Percentiles rank a stretch among this genome's conserved stretches.
These are phyloP conservation scores for Globisporangium radiosum DNA, from an alignment of 352 stramenopile genomes.

Conservation along the genomic window DNA sequence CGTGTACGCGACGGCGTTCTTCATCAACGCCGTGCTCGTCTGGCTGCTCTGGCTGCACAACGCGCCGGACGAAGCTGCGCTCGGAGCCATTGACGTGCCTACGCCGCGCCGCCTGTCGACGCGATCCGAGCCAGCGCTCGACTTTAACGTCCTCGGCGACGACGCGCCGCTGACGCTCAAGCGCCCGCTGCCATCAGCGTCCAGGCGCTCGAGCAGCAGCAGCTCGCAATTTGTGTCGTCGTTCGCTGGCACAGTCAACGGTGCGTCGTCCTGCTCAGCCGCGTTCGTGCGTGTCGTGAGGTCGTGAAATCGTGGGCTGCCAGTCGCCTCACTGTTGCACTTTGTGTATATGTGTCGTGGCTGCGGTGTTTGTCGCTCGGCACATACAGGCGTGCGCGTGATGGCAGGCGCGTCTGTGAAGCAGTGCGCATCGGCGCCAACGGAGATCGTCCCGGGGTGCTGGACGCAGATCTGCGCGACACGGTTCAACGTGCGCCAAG, in stretches of 20 bases:
- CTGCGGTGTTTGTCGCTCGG: too few relatives aligned
- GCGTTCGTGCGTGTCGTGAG: neutral
- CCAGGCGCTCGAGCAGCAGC: slow-evolving; percentile 8
- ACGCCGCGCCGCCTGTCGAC: neutral
- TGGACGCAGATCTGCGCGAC: slow-evolving; percentile 65
- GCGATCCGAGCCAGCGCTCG: slow-evolving; percentile 2
- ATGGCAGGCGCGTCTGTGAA: slow-evolving; percentile 50
- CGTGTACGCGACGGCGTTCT: slow-evolving; percentile 18
- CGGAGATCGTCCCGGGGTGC: slow-evolving; percentile 30
- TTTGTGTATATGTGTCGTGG: neutral
- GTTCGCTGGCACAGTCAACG: slow-evolving; percentile 11
- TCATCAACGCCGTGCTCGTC: slow-evolving; percentile 34
- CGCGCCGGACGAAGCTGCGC: neutral
- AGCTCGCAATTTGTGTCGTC: slow-evolving; percentile 4
- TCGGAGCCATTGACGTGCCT: neutral
- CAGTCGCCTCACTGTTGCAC: neutral
- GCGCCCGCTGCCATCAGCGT: neutral
- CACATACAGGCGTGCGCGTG: slow-evolving; percentile 21
- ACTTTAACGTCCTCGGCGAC: neutral
- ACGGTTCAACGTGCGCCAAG: slow-evolving; percentile 79
- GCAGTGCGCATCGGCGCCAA: slow-evolving; percentile 31
- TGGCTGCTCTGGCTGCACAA: slow-evolving; percentile 40
- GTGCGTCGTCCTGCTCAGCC: neutral
- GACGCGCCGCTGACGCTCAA: slow-evolving; percentile 1
- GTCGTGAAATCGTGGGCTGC: neutral